Percentiles rank a stretch among this genome's conserved stretches.
phyloP scores from a whole-genome alignment of 1,284 basidiomycete genomes.

The Lignosus rhinocerotis region DNA sequence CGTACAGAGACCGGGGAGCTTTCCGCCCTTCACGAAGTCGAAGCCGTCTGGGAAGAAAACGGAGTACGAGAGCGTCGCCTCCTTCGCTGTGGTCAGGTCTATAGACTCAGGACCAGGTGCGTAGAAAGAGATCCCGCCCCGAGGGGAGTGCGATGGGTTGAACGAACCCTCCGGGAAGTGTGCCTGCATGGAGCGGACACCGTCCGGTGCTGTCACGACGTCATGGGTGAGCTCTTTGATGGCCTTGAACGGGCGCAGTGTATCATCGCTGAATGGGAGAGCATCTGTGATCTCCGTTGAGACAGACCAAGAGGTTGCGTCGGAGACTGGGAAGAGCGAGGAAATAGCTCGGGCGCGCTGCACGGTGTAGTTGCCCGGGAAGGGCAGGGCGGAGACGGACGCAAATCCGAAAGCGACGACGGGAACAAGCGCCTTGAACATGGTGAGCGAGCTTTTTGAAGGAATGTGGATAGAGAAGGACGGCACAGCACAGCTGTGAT shows the following conservation, averaged over 20 bases:
- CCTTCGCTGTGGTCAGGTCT: constrained; percentile 45
- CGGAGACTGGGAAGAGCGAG: constrained; percentile 46
- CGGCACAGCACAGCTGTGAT: constrained; percentile 12
- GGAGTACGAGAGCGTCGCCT: constrained; percentile 56
- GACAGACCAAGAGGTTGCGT: constrained; percentile 43
- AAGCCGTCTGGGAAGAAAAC: constrained; percentile 61
- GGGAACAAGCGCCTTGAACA: constrained; percentile 12
- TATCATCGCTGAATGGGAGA: constrained; percentile 43
- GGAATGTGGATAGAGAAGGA: neutral
- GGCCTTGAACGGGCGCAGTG: constrained; percentile 42
- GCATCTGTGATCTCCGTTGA: constrained; percentile 31
- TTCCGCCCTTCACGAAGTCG: constrained; percentile 37
- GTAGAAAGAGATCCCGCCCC: constrained; percentile 68
- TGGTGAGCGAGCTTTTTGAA: neutral
- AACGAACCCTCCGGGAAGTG: constrained; percentile 59
- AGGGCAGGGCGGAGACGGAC: constrained; percentile 19
- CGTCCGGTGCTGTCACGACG: constrained; percentile 46
- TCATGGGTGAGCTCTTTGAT: constrained; percentile 40
- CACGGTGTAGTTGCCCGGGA: constrained; percentile 5
- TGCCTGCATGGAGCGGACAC: constrained; percentile 50
- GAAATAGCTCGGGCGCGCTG: constrained; percentile 5
- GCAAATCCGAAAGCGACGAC: constrained; percentile 20
- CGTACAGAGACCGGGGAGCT: constrained; percentile 36
- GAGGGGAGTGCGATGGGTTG: constrained; percentile 54
- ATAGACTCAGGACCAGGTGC: constrained; percentile 44